Base-by-base conservation (phyloP, 257 asterid species). In the Eustoma russellianum region DNA sequence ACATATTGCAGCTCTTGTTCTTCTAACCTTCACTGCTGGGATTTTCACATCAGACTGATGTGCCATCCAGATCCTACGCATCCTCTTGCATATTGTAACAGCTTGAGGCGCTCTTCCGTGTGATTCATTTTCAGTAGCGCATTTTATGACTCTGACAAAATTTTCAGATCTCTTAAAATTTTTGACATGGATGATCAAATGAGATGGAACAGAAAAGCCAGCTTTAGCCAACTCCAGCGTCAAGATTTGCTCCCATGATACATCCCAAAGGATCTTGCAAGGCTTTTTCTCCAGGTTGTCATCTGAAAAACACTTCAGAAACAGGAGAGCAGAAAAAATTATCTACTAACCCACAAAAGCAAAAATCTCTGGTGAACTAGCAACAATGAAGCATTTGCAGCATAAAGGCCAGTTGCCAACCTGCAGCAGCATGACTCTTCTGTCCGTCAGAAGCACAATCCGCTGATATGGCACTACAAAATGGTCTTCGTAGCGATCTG, bases 241-340 rank as follows among this genome's bases (percentile, higher is more conserved):
- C 84, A 92, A 63, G 55, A 92, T 72, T 50, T 88, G 90, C 71
- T 82, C 90, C 98, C 98, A 92, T 18, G 88, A 83, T 46, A 88
- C 97, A 72, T 88, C 97, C 98, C 98, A 92, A 83, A 73, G 76
- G 74, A 92, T 92, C 74, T 85, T 92, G 89, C 98, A 84, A 54
- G 98, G 98, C 60, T 70, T 85, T 72, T 63, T 78, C 57, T 87
- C 98, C 93, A 82, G 72, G 77, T 52, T 81, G 75, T 87, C 95
- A 52, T 79, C 86, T 49, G 77, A 79, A 64, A 66, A 51, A 75
- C 88, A 87, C 98, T 87, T 63, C 67, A 50, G 65, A 70, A 14
- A 53, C 73, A 63, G 52, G 46, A 72, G 60, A 68, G 17, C 34
- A 48, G 17, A 34, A 13, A 64, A 17, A 40, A 7, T 38, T 38